Conservation (phyloP, 257 asterid genomes). For the Gynochthodes officinalis region DNA sequence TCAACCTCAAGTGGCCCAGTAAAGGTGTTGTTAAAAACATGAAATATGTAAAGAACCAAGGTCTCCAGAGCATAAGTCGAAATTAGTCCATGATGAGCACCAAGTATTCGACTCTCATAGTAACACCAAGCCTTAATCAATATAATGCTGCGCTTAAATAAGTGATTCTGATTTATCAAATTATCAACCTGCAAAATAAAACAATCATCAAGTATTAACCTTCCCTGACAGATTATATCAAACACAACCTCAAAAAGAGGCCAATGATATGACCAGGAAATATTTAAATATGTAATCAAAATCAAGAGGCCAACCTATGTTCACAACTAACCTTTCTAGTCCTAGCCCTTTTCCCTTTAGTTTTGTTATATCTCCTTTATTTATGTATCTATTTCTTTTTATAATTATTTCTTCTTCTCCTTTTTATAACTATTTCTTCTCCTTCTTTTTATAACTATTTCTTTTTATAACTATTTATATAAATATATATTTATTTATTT, state of each 20-base stretch:
- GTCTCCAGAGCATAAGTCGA: constrained; percentile 97
- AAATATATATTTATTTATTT: too few relatives aligned
- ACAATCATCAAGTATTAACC: constrained; percentile 1
- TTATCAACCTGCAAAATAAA: constrained; percentile 63
- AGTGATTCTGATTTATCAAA: constrained; percentile 72
- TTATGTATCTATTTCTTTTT: too few relatives aligned
- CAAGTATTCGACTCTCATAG: constrained; percentile 93
- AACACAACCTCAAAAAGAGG: not conserved
- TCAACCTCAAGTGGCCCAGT: constrained; percentile 93
- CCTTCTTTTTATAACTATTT: too few relatives aligned
- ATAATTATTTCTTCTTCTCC: too few relatives aligned
- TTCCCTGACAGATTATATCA: constrained; percentile 8
- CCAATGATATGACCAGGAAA: not conserved
- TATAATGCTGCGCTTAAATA: constrained; percentile 90
- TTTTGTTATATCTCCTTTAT: too few relatives aligned
- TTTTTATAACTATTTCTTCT: too few relatives aligned
- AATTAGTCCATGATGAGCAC: constrained; percentile 95
- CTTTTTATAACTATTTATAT: too few relatives aligned
- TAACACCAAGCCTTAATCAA: constrained; percentile 98
- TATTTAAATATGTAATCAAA: not conserved
- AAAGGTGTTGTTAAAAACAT: constrained; percentile 80
- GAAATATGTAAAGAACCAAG: constrained; percentile 87
- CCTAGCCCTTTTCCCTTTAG: too few relatives aligned
- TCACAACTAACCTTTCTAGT: too few relatives aligned
- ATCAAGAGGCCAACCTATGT: too few relatives aligned